These are phyloP conservation scores for Pseudozyma thailandica DNA, from an alignment of 1,284 basidiomycete genomes.

Conservation along the genomic window DNA sequence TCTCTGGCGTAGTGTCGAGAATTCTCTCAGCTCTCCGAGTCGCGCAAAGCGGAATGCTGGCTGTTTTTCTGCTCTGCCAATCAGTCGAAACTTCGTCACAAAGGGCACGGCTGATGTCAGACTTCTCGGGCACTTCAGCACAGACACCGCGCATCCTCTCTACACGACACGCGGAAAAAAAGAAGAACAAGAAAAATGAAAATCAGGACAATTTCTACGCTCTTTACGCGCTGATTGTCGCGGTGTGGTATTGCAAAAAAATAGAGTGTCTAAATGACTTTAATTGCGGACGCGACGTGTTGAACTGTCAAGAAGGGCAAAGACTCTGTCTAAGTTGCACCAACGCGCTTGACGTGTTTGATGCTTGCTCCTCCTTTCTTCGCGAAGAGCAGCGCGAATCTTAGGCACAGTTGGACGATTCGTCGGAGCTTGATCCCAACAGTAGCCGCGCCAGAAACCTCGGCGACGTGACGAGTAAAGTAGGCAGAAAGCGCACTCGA, in stretches of 20 bases:
- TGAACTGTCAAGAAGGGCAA: background rate
- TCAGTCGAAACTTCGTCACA: background rate
- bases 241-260: background rate
- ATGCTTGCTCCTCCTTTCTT: too few relatives aligned
- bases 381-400: too few relatives aligned
- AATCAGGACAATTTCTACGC: conserved; percentile 10
- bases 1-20: background rate
- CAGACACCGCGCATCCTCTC: conserved; percentile 18
- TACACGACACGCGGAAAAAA: conserved; percentile 34
- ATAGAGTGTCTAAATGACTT: background rate
- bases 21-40: conserved; percentile 12
- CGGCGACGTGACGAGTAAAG: too few relatives aligned
- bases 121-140: background rate
- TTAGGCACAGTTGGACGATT: too few relatives aligned
- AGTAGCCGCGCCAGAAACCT: too few relatives aligned
- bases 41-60: background rate
- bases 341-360: too few relatives aligned
- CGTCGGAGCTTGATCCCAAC: too few relatives aligned
- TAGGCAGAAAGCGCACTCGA: too few relatives aligned
- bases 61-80: background rate
- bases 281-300: conserved; percentile 5
- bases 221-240: background rate
- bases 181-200: background rate
- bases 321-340: too few relatives aligned
- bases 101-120: conserved; percentile 28